These are phyloP conservation scores for Kodamaea leandrae DNA, from an alignment of 805 yeast species.

Conservation along the genomic window DNA sequence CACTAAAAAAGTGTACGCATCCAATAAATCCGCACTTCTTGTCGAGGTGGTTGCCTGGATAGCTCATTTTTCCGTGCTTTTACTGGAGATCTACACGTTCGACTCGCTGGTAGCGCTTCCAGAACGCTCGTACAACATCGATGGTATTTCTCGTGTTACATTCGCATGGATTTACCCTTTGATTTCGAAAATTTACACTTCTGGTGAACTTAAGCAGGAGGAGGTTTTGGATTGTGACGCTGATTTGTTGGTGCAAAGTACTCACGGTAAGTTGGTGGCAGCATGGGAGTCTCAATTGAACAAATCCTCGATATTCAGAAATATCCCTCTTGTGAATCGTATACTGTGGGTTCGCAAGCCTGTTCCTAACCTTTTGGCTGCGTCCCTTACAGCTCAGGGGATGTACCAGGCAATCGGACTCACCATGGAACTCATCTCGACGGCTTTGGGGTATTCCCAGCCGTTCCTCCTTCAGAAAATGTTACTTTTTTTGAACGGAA, in stretches of 20 bases:
- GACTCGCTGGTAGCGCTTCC: slow-evolving; percentile 23
- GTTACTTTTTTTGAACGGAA: background rate
- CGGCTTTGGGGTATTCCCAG: background rate
- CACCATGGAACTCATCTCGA: background rate
- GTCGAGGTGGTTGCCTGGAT: slow-evolving; percentile 11
- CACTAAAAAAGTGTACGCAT: slow-evolving; percentile 14
- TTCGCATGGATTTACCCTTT: slow-evolving; percentile 29
- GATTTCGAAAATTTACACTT: slow-evolving; percentile 22
- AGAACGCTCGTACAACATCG: slow-evolving; percentile 16
- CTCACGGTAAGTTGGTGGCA: background rate
- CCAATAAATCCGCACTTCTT: background rate
- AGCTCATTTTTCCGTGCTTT: slow-evolving; percentile 14
- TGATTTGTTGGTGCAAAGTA: background rate
- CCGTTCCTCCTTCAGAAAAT: slow-evolving; percentile 5
- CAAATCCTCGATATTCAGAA: background rate
- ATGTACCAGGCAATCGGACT: background rate
- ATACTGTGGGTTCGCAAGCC: background rate
- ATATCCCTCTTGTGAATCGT: slow-evolving; percentile 2
- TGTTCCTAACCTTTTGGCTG: slow-evolving; percentile 2
- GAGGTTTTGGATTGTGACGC: slow-evolving; percentile 15
- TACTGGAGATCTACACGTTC: slow-evolving; percentile 19
- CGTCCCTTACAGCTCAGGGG: background rate
- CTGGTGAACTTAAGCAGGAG: slow-evolving; percentile 19
- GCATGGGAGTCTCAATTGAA: background rate
- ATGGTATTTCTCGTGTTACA: slow-evolving; percentile 21